Base-by-base conservation (phyloP, 257 asterid species). In the Datura wrightii region DNA sequence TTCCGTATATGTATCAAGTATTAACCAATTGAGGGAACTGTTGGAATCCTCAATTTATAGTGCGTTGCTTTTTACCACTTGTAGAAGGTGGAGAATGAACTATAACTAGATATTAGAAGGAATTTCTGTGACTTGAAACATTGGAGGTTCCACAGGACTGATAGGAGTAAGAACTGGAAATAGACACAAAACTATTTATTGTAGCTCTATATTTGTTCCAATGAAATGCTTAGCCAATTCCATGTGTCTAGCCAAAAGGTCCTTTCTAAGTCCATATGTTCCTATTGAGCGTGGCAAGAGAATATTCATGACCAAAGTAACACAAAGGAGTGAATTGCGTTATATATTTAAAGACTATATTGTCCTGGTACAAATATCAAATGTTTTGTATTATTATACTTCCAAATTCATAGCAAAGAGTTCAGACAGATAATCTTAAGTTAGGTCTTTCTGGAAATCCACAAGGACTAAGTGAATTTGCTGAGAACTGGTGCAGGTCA, bases 271-370 rank as follows among this genome's bases (percentile, higher is more conserved):
- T 67, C 78, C 4, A 14, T 31, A 50, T 76, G 62, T 31, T 52
- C 46, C 5, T 24, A 31, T 50, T 50, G 46, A 7, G 62, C 13
- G 41, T 31, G 60, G 46, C 63, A 24, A 50, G 82, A 31, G 62
- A 76, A 50, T 50, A 52, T 13, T 52, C 46, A 76, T 48, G 62
- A 52, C 63, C 24, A 60, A 76, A 76, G 42, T 50, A 76, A 50
- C 24, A 24, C 8, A 5, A 31, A 52, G 6, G 46, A 31, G 8
- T 76, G 46, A 5, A 76, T 36, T 31, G 82, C 1, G 24, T 50
- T 48, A 8, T 76, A 50, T 50, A 24, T 48, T 48, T 13, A 11
- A 50, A 34, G 13, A 24, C 42, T 76, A 24, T 7, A 31, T 48
- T 31, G 13, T 76, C 62, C 24, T 76, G 14, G 62, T 76, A 76